Base-by-base conservation (phyloP, 306 rosid species). In the Fagus crenata region DNA sequence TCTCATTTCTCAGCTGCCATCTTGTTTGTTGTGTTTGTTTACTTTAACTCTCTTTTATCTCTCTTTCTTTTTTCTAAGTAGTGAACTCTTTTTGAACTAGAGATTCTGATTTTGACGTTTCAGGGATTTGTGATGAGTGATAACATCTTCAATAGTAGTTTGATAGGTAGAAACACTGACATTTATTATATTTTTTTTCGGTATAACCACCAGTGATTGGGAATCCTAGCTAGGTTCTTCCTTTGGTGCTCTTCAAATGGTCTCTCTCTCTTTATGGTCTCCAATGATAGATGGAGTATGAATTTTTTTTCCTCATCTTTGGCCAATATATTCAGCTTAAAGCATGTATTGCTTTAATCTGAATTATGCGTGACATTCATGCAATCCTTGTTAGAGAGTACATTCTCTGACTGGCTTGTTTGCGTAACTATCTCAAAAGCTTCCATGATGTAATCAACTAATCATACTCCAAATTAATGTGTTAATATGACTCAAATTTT, bases 51-150 rank as follows among this genome's bases (percentile, higher is more conserved):
- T n/a, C 18, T 67, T 77, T 60, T 72, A 15, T 37, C 53, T 32
- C 28, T 18, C 11, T 40, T 55, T 35, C 36, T 49, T 81, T 69
- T 80, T 32, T 53, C 53, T 69, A 70, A 71, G 73, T 61, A 75
- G 28, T 43, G 14, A 55, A 14, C 61, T 77, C 28, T 83, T 85
- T 78, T 75, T 77, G 55, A 72, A 49, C 79, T 74, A 53, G 78
- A 79, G 87, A 78, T 85, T 83, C 83, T 80, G 85, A 75, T 78
- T 77, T 84, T 85, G 85, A 84, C 86, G 82, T 73, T 53, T 82
- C 78, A 63, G 83, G 78, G 67, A 73, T 83, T 73, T n/a, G 78
- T 46, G 78, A 68, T 72, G 89, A n/a, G 32, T 6, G 49, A 37
- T 17, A 8, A 65, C 85, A 71, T 67, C 64, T 78, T 73, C 81